phyloP scores from a whole-genome alignment of 352 stramenopile species.

The Phytophthora palmivora region DNA sequence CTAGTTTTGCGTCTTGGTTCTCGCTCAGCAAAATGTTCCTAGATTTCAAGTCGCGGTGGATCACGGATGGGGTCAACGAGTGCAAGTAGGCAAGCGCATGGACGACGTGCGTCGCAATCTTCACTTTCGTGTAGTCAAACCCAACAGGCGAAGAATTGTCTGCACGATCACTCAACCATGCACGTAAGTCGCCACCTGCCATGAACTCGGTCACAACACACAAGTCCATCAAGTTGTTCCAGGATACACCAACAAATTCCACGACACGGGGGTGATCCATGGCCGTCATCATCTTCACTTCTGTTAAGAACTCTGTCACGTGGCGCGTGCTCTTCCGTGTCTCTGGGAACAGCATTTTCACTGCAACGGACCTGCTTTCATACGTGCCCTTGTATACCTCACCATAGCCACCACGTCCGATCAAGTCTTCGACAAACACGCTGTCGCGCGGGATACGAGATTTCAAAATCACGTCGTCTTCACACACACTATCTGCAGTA shows the following conservation, averaged over 20 bases:
- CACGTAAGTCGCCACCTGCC: constrained; percentile 60
- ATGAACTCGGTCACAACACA: constrained; percentile 71
- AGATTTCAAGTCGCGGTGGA: constrained; percentile 65
- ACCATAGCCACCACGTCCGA: constrained; percentile 58
- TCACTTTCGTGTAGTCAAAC: constrained; percentile 49
- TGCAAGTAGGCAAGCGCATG: constrained; percentile 58
- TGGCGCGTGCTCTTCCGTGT: constrained; percentile 43
- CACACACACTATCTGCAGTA: constrained; percentile 47
- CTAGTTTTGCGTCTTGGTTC: constrained; percentile 49
- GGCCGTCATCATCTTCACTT: constrained; percentile 58
- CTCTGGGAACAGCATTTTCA: constrained; percentile 63
- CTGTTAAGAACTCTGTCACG: constrained; percentile 56
- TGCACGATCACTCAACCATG: constrained; percentile 44
- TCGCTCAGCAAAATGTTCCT: constrained; percentile 53
- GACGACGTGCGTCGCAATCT: constrained; percentile 47
- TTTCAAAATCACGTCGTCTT: constrained; percentile 53
- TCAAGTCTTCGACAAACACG: constrained; percentile 44
- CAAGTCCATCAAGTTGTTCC: constrained; percentile 64
- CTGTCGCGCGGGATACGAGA: constrained; percentile 52
- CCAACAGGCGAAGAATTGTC: constrained; percentile 29
- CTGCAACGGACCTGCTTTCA: constrained; percentile 40
- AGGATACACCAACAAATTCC: constrained; percentile 62
- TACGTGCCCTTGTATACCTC: constrained; percentile 62
- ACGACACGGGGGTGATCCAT: constrained; percentile 58
- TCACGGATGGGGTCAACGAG: constrained; percentile 41